phyloP scores from a whole-genome alignment of 345 rosid genomes.

The Lagerstroemia speciosa region DNA sequence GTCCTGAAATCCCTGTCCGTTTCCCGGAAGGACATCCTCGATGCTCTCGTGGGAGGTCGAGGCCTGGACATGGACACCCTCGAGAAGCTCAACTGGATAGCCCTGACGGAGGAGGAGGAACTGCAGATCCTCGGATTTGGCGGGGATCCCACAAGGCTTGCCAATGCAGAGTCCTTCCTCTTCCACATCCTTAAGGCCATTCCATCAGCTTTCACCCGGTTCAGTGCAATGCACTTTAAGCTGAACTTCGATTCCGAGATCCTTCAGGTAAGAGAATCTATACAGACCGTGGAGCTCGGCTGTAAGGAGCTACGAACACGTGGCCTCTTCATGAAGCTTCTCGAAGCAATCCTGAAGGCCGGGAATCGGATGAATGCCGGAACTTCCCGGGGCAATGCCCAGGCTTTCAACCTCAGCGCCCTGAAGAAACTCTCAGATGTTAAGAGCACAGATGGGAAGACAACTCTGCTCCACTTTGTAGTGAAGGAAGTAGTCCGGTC shows the following conservation, averaged over 20 bases:
- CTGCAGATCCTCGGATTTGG: slow-evolving; percentile 41
- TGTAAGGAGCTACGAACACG: slow-evolving; percentile 65
- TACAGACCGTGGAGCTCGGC: slow-evolving; percentile 50
- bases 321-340: slow-evolving; percentile 69
- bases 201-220: slow-evolving; percentile 62
- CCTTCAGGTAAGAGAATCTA: slow-evolving; percentile 30
- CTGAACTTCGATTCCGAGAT: slow-evolving; percentile 59
- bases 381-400: slow-evolving; percentile 88
- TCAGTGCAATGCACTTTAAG: slow-evolving; percentile 60
- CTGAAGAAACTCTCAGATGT: slow-evolving; percentile 77
- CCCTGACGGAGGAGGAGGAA: slow-evolving; percentile 66
- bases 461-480: slow-evolving; percentile 82
- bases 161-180: slow-evolving; percentile 71
- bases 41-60: slow-evolving; percentile 40
- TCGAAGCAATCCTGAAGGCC: slow-evolving; percentile 90
- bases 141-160: slow-evolving; percentile 52
- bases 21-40: slow-evolving; percentile 48
- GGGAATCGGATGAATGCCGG: slow-evolving; percentile 94
- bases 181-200: slow-evolving; percentile 58
- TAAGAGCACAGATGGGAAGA: slow-evolving; percentile 72
- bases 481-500: slow-evolving; percentile 74
- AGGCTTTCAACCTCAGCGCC: slow-evolving; percentile 69
- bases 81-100: slow-evolving; percentile 62
- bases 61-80: slow-evolving; percentile 51
- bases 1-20: slow-evolving; percentile 58